phyloP scores from a whole-genome alignment of 805 yeast genomes.

The Komagataella pseudopastoris region DNA sequence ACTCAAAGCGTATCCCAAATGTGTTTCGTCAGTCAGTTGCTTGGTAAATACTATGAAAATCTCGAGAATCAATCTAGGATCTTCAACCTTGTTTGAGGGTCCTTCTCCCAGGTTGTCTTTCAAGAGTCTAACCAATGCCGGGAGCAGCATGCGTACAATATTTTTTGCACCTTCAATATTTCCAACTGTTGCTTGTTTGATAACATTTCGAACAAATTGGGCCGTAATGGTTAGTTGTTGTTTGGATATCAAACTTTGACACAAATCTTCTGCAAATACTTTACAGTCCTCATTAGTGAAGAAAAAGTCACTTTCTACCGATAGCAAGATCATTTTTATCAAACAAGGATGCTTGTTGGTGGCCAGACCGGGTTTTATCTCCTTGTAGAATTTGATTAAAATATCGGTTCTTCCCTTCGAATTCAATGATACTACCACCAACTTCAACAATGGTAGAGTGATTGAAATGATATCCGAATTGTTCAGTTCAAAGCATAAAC shows the following conservation, averaged over 20 bases:
- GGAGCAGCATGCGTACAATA: constrained; percentile 30
- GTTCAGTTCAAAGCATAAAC: constrained; percentile 35
- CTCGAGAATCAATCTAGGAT: constrained; percentile 31
- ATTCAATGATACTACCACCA: constrained; percentile 17
- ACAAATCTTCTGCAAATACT: constrained; percentile 18
- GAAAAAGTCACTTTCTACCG: constrained; percentile 22
- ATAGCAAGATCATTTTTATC: constrained; percentile 28
- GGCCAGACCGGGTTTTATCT: constrained; percentile 17
- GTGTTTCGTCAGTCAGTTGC: constrained; percentile 17
- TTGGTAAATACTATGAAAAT: constrained; percentile 32
- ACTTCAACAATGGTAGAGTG: constrained; percentile 36
- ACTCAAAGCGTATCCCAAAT: constrained; percentile 15
- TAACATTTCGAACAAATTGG: constrained; percentile 50
- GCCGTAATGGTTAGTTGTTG: constrained; percentile 27
- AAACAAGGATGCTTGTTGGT: constrained; percentile 23
- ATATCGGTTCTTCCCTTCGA: constrained; percentile 14
- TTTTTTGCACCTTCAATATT: constrained; percentile 16
- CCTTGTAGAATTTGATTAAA: constrained; percentile 22
- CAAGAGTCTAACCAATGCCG: constrained; percentile 24
- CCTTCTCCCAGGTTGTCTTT: constrained; percentile 3
- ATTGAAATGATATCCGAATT: constrained; percentile 32
- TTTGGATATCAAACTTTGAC: constrained; percentile 19
- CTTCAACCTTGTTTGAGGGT: constrained; percentile 8
- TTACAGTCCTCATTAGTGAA: constrained; percentile 24
- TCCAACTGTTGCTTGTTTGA: constrained; percentile 21